Percentiles rank a stretch among this genome's conserved stretches.
phyloP scores from a whole-genome alignment of 2,329 filamentous ascomycete species.

The Stenocarpella maydis region DNA sequence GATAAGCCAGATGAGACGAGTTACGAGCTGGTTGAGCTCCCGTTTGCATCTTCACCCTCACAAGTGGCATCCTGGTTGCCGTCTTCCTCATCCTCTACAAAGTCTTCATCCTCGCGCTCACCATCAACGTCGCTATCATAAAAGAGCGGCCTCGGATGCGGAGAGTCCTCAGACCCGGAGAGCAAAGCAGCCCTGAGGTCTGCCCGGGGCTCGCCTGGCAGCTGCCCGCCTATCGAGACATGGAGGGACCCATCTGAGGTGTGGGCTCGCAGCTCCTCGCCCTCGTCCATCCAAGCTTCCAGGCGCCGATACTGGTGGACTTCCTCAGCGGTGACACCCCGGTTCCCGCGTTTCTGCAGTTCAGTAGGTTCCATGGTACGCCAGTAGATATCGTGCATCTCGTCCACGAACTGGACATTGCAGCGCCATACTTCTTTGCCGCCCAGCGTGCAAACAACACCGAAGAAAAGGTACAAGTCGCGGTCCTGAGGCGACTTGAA shows the following conservation, averaged over 20 bases:
- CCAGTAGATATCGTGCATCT: background rate
- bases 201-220: background rate
- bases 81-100: background rate
- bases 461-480: background rate
- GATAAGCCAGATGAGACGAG: background rate
- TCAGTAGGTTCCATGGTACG: background rate
- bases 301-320: background rate
- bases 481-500: slow-evolving; percentile 8
- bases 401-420: slow-evolving; percentile 1
- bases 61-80: background rate
- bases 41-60: background rate
- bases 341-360: background rate
- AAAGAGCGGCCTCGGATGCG: slow-evolving; percentile 1
- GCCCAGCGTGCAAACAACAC: background rate
- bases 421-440: slow-evolving; percentile 11
- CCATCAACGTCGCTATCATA: background rate
- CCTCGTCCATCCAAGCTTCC: background rate
- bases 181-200: slow-evolving; percentile 8
- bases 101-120: background rate
- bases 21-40: background rate
- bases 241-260: background rate
- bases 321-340: background rate
- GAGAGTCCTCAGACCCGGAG: background rate
- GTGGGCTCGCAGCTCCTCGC: background rate
- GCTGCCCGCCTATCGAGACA: background rate